phyloP scores from a whole-genome alignment of 441 rosid species.

The Eutrema salsugineum region DNA sequence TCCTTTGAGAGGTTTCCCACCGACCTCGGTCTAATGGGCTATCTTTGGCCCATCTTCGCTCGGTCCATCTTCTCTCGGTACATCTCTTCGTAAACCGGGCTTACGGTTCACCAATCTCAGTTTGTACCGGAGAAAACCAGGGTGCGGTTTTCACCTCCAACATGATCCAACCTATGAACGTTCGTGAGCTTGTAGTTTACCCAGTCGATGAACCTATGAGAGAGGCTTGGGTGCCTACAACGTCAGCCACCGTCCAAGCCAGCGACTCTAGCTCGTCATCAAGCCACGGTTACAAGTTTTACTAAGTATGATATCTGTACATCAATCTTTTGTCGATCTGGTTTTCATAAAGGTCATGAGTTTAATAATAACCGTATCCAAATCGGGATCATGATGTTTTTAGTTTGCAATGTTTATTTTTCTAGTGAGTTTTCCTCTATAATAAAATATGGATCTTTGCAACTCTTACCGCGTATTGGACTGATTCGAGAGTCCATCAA shows the following conservation, averaged over 20 bases:
- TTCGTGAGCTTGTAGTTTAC: constrained; percentile 25
- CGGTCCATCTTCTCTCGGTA: too few relatives aligned
- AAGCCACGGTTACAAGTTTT: constrained; percentile 10
- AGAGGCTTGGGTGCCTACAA: constrained; percentile 12
- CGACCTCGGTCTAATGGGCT: too few relatives aligned
- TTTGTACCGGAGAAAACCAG: too few relatives aligned
- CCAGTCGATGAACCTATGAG: constrained; percentile 26
- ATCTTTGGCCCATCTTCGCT: too few relatives aligned
- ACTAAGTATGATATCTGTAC: not conserved
- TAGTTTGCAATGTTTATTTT: not conserved
- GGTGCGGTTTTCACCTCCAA: too few relatives aligned
- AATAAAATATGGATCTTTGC: not conserved
- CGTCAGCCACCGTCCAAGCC: not conserved
- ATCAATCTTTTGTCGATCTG: not conserved
- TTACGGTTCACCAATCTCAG: too few relatives aligned
- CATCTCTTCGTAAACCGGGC: too few relatives aligned
- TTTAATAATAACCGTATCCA: too few relatives aligned
- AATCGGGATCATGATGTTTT: not conserved
- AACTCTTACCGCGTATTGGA: not conserved
- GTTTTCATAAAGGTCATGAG: too few relatives aligned
- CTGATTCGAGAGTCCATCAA: not conserved
- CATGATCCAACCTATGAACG: constrained; percentile 26
- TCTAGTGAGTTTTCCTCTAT: not conserved
- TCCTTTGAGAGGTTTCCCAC: too few relatives aligned
- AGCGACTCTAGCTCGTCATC: not conserved